Conservation (phyloP, 129 eudicot genomes). For the Lonicera japonica region DNA sequence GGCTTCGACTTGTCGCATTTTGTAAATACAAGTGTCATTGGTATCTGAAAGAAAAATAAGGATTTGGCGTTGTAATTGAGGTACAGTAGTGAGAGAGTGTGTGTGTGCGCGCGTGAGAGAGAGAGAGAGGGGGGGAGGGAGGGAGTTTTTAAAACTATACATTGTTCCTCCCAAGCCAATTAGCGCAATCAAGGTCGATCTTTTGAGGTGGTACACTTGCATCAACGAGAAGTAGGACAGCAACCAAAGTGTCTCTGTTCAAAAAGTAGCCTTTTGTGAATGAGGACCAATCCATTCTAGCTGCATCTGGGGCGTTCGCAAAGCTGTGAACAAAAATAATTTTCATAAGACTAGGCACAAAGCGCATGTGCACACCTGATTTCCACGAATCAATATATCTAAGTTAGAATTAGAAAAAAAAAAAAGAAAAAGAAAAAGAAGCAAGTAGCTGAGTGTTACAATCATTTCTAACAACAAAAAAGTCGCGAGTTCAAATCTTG, state of each 20-base stretch:
- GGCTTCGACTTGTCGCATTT: conserved; percentile 85
- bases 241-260: conserved; percentile 55
- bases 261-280: conserved; percentile 94
- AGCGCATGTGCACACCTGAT: too few species aligned
- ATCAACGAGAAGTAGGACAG: conserved; percentile 73
- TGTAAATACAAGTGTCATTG: conserved; percentile 85
- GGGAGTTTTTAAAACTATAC: conserved; percentile 19
- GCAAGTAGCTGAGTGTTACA: too few species aligned
- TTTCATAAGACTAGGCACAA: too few species aligned
- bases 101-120: too few species aligned
- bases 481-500: too few species aligned
- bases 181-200: conserved; percentile 91
- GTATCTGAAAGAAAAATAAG: conserved; percentile 42
- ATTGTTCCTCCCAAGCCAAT: conserved; percentile 85
- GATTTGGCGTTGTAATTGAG: not conserved
- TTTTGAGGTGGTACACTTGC: conserved; percentile 94
- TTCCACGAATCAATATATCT: too few species aligned
- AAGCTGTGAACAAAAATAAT: conserved; percentile 41
- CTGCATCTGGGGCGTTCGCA: conserved; percentile 87
- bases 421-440: too few species aligned
- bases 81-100: not conserved
- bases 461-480: too few species aligned
- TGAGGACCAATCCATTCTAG: conserved; percentile 85
- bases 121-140: not conserved
- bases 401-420: too few species aligned